Percentiles rank a stretch among this genome's conserved stretches.
phyloP scores from a whole-genome alignment of 2,329 filamentous ascomycete species.

The Fusarium sacchari region DNA sequence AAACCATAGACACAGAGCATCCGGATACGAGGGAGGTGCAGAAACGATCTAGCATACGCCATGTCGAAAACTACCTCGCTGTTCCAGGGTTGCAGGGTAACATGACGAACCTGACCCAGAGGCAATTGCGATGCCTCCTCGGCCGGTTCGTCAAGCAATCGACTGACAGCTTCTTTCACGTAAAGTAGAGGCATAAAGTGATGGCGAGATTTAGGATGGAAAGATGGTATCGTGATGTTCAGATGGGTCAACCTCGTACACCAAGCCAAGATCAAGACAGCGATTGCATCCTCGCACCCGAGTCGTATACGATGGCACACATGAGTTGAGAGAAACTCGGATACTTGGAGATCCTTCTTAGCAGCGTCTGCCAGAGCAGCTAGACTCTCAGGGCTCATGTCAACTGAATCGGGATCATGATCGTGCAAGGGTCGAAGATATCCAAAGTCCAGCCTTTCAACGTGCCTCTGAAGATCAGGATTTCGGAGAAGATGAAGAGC shows the following conservation, averaged over 20 bases:
- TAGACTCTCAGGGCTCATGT: neutral
- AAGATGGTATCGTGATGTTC: rapidly evolving
- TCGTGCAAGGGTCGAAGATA: neutral
- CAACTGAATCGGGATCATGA: neutral
- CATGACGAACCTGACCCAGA: neutral
- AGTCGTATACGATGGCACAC: neutral
- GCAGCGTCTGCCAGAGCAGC: neutral
- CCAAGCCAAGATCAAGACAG: neutral
- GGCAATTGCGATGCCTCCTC: neutral
- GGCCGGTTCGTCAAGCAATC: rapidly evolving
- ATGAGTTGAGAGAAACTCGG: rapidly evolving
- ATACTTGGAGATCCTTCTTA: neutral
- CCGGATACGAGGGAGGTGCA: neutral
- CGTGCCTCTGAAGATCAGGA: neutral
- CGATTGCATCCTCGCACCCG: neutral
- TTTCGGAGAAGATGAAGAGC: neutral
- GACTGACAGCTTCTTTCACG: neutral
- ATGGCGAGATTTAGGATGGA: rapidly evolving
- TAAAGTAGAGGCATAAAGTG: neutral
- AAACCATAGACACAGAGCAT: neutral
- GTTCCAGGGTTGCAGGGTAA: neutral
- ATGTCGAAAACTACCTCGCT: neutral
- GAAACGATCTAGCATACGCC: neutral
- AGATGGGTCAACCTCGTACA: neutral
- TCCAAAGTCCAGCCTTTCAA: neutral